Percentiles rank a stretch among this genome's conserved stretches.
Conservation (phyloP, 2,329 filamentous ascomycete species). For the Pestalotiopsis sp. region DNA sequence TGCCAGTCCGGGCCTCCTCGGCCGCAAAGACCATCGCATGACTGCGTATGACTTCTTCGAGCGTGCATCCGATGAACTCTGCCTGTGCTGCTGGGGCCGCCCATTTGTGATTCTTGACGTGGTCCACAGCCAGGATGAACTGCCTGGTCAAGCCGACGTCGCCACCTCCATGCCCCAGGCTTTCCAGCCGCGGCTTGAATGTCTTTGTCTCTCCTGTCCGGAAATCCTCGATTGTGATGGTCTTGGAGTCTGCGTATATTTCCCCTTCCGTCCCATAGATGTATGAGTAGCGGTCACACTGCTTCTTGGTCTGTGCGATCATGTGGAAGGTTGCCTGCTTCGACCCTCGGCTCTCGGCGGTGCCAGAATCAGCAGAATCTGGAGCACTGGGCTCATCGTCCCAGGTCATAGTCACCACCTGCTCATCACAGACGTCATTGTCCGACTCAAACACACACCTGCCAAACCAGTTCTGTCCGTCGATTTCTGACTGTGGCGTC, state of each 20-base stretch:
- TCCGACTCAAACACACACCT: slow-evolving; percentile 94
- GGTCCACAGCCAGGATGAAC: slow-evolving; percentile 81
- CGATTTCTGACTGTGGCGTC: slow-evolving; percentile 49
- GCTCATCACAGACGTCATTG: slow-evolving; percentile 93
- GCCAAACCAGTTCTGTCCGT: slow-evolving; percentile 75
- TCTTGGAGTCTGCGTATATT: slow-evolving; percentile 79
- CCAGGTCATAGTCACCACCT: slow-evolving; percentile 87
- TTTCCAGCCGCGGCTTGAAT: slow-evolving; percentile 62
- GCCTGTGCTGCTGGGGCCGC: slow-evolving; percentile 71
- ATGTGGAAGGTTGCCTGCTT: slow-evolving; percentile 94
- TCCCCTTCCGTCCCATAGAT: slow-evolving; percentile 89
- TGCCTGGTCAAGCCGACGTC: slow-evolving; percentile 79
- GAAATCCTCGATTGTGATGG: slow-evolving; percentile 78
- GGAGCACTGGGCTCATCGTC: slow-evolving; percentile 63
- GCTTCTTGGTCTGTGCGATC: slow-evolving; percentile 85
- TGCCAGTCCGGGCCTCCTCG: slow-evolving; percentile 76
- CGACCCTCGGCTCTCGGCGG: slow-evolving; percentile 54
- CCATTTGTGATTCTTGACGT: slow-evolving; percentile 73
- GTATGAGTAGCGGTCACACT: slow-evolving; percentile 82
- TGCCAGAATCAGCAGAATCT: slow-evolving; percentile 18
- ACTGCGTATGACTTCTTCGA: slow-evolving; percentile 86
- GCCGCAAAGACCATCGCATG: slow-evolving; percentile 95
- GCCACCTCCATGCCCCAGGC: slow-evolving; percentile 72
- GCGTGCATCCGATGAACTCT: slow-evolving; percentile 75
- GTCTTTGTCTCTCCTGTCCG: slow-evolving; percentile 55